These are phyloP conservation scores for Apiotrichum gracile DNA, from an alignment of 1,284 basidiomycete species.

Conservation along the genomic window DNA sequence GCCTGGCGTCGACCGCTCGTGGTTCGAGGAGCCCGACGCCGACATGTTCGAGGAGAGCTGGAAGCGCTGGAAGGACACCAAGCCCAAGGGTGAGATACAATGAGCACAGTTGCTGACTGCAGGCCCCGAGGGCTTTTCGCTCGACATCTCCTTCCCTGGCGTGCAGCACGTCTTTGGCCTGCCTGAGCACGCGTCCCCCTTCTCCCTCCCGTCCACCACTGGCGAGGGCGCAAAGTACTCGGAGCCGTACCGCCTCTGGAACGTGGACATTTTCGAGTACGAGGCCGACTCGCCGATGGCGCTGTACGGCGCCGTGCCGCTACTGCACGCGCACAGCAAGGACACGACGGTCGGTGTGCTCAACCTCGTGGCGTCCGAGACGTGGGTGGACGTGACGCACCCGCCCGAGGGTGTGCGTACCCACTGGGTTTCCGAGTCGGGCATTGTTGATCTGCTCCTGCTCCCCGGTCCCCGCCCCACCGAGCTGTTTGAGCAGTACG, in stretches of 20 bases:
- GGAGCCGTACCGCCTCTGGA: slow-evolving; percentile 93
- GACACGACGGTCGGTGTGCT: slow-evolving; percentile 81
- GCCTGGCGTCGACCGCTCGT: slow-evolving; percentile 56
- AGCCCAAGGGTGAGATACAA: slow-evolving; percentile 73
- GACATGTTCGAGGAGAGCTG: slow-evolving; percentile 87
- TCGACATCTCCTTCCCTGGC: slow-evolving; percentile 90
- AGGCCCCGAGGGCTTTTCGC: slow-evolving; percentile 88
- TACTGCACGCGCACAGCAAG: slow-evolving; percentile 85
- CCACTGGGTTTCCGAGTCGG: slow-evolving; percentile 96
- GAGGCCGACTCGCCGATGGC: slow-evolving; percentile 84
- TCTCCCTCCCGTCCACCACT: slow-evolving; percentile 75
- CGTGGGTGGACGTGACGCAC: slow-evolving; percentile 86
- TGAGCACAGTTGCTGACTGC: not conserved
- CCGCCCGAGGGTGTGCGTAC: slow-evolving; percentile 61
- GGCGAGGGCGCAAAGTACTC: slow-evolving; percentile 57
- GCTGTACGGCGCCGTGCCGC: slow-evolving; percentile 83
- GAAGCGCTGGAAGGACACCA: slow-evolving; percentile 77
- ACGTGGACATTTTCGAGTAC: slow-evolving; percentile 97
- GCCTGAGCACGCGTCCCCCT: slow-evolving; percentile 88
- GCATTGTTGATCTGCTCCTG: slow-evolving; percentile 89
- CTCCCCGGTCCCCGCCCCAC: slow-evolving; percentile 80
- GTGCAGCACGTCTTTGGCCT: slow-evolving; percentile 89
- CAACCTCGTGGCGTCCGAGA: slow-evolving; percentile 86
- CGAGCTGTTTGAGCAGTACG: slow-evolving; percentile 79
- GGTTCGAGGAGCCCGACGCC: slow-evolving; percentile 80